Evolutionary conservation across 805 yeast genomes (phyloP).

Genomic region (Candida piceae): DNA sequence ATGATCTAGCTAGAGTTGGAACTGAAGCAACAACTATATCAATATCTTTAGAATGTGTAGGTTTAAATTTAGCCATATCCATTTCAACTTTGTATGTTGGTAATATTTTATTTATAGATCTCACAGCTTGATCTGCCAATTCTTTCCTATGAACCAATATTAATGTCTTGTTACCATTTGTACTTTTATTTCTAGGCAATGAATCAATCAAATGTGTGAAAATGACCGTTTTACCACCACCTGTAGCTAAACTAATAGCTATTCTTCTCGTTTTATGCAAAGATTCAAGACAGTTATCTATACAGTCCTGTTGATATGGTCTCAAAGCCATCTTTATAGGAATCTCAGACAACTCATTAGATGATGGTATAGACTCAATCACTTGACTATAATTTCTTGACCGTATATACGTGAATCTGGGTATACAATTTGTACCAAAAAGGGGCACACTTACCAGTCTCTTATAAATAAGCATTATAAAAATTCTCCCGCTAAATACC

Average conservation of each 20-base stretch:
- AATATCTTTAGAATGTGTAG: conserved; percentile 33
- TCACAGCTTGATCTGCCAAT: conserved; percentile 64
- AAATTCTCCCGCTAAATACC: too few relatives aligned
- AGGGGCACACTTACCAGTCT: too few relatives aligned
- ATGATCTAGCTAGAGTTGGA: conserved; percentile 48
- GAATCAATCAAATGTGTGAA: conserved; percentile 54
- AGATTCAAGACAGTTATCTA: conserved; percentile 47
- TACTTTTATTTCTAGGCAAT: conserved; percentile 18
- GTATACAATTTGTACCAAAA: too few relatives aligned
- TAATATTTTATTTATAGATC: conserved; percentile 38
- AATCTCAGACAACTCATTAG: too few relatives aligned
- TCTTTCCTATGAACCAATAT: conserved; percentile 81
- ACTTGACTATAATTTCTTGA: too few relatives aligned
- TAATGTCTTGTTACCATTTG: conserved; percentile 38
- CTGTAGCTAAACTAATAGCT: conserved; percentile 87
- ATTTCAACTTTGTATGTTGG: conserved; percentile 53
- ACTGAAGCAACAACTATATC: conserved; percentile 78
- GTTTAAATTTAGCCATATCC: conserved; percentile 59
- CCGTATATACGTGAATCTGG: too few relatives aligned
- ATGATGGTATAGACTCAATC: too few relatives aligned
- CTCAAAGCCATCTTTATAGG: conserved; percentile 13
- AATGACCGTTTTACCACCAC: conserved; percentile 90
- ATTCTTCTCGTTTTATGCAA: conserved; percentile 43
- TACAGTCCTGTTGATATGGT: conserved; percentile 67
- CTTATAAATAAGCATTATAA: too few relatives aligned